Conservation (phyloP, 495 filamentous ascomycete genomes). For the Penicillium salamii region DNA sequence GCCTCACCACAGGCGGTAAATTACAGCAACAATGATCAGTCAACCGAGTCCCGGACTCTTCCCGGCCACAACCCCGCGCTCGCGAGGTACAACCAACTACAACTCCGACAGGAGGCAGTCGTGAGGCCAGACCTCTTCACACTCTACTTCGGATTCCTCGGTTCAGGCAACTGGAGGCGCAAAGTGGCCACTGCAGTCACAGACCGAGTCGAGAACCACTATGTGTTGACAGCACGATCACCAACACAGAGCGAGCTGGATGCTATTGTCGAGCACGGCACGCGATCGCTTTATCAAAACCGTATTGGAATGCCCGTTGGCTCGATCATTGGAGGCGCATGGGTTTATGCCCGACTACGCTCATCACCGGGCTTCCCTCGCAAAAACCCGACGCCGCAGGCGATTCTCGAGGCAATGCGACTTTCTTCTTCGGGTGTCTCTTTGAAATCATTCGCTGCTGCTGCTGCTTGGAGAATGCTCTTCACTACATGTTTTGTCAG, state of each 20-base stretch:
- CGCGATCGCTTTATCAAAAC: constrained; percentile 18
- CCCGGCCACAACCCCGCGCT: constrained; percentile 11
- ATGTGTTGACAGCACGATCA: constrained; percentile 20
- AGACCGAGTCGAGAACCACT: constrained; percentile 16
- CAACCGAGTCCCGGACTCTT: background rate
- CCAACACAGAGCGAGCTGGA: constrained; percentile 39
- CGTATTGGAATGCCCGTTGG: constrained; percentile 20
- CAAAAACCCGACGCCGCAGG: constrained; percentile 3
- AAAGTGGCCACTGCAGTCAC: constrained; percentile 6
- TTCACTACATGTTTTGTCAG: constrained; percentile 12
- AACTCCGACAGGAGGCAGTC: constrained; percentile 18
- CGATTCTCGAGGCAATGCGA: background rate
- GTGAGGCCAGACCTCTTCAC: constrained; percentile 24
- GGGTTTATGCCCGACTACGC: constrained; percentile 5
- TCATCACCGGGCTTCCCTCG: constrained; percentile 5
- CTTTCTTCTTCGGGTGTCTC: background rate
- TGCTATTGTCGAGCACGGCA: constrained; percentile 22
- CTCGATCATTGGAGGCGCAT: constrained; percentile 7
- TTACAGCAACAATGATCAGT: background rate
- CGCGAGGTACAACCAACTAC: constrained; percentile 10
- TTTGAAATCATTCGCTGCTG: background rate
- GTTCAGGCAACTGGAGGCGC: constrained; percentile 17
- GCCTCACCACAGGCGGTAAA: constrained; percentile 18
- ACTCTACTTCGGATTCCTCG: constrained; percentile 30
- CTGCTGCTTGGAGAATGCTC: constrained; percentile 19